phyloP scores from a whole-genome alignment of 495 filamentous ascomycete genomes.

The Xylaria castorea region DNA sequence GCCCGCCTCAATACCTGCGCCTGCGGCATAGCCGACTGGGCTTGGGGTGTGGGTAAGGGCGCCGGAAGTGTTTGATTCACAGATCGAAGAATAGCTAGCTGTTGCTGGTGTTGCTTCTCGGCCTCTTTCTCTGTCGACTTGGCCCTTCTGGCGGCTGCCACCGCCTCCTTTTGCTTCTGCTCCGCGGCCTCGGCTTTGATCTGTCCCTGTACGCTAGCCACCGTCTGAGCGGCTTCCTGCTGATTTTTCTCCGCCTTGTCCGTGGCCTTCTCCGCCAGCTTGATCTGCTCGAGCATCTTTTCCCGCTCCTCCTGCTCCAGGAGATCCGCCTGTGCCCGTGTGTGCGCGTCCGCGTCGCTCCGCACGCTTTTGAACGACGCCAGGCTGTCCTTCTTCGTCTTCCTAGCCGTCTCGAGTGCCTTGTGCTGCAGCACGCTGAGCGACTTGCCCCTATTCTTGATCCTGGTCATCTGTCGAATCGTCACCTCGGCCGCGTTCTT shows the following conservation, averaged over 20 bases:
- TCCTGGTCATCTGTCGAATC: background rate
- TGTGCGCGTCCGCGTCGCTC: background rate
- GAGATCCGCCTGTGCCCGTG: background rate
- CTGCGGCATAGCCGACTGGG: background rate
- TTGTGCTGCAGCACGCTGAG: background rate
- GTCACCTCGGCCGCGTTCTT: background rate
- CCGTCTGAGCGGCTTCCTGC: background rate
- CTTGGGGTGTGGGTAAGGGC: background rate
- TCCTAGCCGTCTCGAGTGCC: background rate
- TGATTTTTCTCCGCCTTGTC: background rate
- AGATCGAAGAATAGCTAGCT: background rate
- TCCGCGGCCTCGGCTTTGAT: background rate
- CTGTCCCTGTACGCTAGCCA: background rate
- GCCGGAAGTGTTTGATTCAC: background rate
- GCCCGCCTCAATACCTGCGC: background rate
- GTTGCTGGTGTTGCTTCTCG: background rate
- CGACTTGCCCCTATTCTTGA: background rate
- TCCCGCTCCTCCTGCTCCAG: background rate
- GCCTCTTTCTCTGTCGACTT: background rate
- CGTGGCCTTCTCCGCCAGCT: background rate
- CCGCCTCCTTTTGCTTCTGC: background rate
- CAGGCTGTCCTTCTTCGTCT: background rate
- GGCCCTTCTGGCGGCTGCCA: background rate
- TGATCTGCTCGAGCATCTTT: background rate
- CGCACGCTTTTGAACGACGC: background rate